phyloP scores from a whole-genome alignment of 75 land plant genomes.

The Pinus albicaulis region DNA sequence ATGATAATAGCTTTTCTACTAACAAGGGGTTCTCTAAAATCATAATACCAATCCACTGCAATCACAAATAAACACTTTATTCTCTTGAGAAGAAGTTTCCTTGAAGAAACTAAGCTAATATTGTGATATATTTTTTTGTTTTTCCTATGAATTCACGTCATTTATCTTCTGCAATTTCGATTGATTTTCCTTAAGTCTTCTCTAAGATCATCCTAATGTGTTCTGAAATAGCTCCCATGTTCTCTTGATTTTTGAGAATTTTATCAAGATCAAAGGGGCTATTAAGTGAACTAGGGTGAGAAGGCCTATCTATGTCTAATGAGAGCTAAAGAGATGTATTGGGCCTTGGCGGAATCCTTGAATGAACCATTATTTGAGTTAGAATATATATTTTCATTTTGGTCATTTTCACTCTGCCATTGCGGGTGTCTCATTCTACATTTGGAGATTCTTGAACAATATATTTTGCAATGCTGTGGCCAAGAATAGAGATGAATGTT shows the following conservation, averaged over 20 bases:
- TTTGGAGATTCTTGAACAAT: conserved; percentile 44
- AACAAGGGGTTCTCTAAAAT: conserved; percentile 16
- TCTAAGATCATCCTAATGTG: not conserved
- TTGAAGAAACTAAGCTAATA: not conserved
- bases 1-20: conserved; percentile 16
- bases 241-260: not conserved
- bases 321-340: conserved; percentile 22
- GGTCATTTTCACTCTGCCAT: conserved; percentile 31
- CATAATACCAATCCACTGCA: conserved; percentile 60
- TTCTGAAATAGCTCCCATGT: not conserved
- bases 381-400: conserved; percentile 27
- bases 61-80: conserved; percentile 52
- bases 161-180: not conserved
- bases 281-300: conserved; percentile 3
- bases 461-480: conserved; percentile 81
- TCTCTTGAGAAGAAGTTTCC: conserved; percentile 23
- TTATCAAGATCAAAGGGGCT: not conserved
- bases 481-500: conserved; percentile 76
- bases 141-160: not conserved
- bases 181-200: not conserved
- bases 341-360: conserved; percentile 31
- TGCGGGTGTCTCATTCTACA: conserved; percentile 47
- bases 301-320: conserved; percentile 17
- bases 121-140: not conserved
- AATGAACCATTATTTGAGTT: conserved; percentile 40